A percentile compares a stretch with the other conserved stretches of the same genome.
Conservation (phyloP, 2,329 filamentous ascomycete species). For the Neophaeococcomyces mojaviensis region DNA sequence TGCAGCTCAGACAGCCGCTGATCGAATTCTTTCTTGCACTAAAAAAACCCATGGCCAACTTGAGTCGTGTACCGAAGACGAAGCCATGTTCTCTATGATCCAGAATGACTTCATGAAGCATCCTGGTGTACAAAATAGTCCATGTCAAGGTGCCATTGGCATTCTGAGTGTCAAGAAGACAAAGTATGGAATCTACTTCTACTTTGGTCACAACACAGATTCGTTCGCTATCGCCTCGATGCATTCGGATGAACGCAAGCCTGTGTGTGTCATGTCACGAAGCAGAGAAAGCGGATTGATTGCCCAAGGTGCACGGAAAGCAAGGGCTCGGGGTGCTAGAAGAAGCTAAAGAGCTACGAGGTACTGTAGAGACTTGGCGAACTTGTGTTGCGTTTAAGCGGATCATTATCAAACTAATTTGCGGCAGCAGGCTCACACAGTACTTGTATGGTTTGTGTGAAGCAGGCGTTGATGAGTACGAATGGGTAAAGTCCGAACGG, state of each 20-base stretch:
- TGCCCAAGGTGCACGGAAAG: slow-evolving; percentile 38
- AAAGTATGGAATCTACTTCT: slow-evolving; percentile 66
- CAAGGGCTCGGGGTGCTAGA: slow-evolving; percentile 9
- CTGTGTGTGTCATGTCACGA: slow-evolving; percentile 83
- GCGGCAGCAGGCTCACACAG: too few relatives aligned
- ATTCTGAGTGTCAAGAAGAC: slow-evolving; percentile 85
- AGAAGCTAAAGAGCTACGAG: neutral
- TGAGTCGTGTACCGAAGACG: slow-evolving; percentile 66
- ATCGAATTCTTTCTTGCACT: slow-evolving; percentile 69
- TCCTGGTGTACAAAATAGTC: slow-evolving; percentile 71
- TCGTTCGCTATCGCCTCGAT: slow-evolving; percentile 78
- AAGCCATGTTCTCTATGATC: slow-evolving; percentile 70
- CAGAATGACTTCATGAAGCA: slow-evolving; percentile 85
- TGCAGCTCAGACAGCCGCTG: slow-evolving; percentile 79
- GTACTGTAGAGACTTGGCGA: too few relatives aligned
- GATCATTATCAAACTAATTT: too few relatives aligned
- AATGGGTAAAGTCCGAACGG: too few relatives aligned
- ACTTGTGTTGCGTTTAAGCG: too few relatives aligned
- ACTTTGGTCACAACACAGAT: slow-evolving; percentile 96
- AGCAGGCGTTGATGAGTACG: too few relatives aligned
- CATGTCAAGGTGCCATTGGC: slow-evolving; percentile 80
- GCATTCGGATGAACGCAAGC: slow-evolving; percentile 66
- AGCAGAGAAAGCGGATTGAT: slow-evolving; percentile 47
- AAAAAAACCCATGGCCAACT: slow-evolving; percentile 57
- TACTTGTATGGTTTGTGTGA: too few relatives aligned